Conservation (phyloP, 306 rosid species). For the Castanopsis chinensis region DNA sequence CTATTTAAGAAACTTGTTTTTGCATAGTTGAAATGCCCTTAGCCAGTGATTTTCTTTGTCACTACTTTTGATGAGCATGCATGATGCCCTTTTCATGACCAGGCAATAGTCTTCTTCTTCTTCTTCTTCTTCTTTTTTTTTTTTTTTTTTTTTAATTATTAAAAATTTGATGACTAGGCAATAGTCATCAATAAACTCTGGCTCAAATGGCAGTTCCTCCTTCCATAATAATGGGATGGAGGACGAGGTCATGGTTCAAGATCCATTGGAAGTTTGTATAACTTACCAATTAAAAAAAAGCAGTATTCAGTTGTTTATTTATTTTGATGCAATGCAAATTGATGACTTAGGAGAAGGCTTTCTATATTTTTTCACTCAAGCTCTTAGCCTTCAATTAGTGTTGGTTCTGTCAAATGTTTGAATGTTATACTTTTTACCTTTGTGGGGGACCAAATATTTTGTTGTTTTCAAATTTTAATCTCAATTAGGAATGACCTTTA, state of each 20-base stretch:
- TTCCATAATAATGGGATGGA: too few relatives aligned
- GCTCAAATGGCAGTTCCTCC: too few relatives aligned
- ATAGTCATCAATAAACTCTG: too few relatives aligned
- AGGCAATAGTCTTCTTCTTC: neutral
- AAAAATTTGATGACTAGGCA: neutral
- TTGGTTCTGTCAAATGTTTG: neutral
- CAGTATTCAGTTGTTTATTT: neutral
- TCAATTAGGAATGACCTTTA: slow-evolving; percentile 7
- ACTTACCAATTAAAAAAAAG: neutral
- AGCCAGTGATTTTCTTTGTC: neutral
- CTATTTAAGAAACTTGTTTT: neutral
- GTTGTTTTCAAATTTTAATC: slow-evolving; percentile 21
- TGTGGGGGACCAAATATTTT: slow-evolving; percentile 2
- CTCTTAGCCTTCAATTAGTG: neutral
- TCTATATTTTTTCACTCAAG: neutral
- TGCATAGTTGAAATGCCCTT: neutral
- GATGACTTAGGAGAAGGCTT: neutral
- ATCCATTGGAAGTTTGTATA: too few relatives aligned
- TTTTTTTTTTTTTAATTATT: too few relatives aligned
- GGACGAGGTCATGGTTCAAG: too few relatives aligned
- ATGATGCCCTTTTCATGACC: neutral
- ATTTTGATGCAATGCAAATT: neutral
- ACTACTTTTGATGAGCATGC: neutral
- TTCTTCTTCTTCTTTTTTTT: too few relatives aligned
- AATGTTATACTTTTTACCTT: neutral